Evolutionary conservation across 805 yeast genomes (phyloP).

Genomic region (Starmerella apis): DNA sequence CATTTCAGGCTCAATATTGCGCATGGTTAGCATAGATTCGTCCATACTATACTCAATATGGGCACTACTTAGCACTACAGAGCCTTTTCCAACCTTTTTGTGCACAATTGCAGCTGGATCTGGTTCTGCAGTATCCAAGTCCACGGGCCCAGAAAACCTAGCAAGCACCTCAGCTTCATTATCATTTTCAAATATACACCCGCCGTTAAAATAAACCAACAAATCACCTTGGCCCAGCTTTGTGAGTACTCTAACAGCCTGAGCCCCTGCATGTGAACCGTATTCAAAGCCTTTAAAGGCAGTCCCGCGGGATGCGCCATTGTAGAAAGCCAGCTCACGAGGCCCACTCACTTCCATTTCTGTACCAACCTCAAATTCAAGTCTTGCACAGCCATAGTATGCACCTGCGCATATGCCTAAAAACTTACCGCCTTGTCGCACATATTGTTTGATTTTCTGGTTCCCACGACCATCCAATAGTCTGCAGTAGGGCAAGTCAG

Average conservation of each 20-base stretch:
- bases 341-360: constrained; percentile 72
- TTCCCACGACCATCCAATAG: constrained; percentile 64
- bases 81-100: constrained; percentile 62
- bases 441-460: constrained; percentile 48
- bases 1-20: constrained; percentile 31
- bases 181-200: constrained; percentile 64
- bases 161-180: constrained; percentile 65
- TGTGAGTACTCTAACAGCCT: constrained; percentile 37
- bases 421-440: constrained; percentile 67
- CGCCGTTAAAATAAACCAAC: constrained; percentile 69
- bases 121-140: constrained; percentile 37
- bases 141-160: constrained; percentile 45
- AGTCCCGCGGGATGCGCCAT: constrained; percentile 75
- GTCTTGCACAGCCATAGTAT: constrained; percentile 61
- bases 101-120: constrained; percentile 59
- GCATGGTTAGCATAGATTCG: constrained; percentile 38
- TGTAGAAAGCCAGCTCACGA: constrained; percentile 70
- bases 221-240: constrained; percentile 4
- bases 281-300: constrained; percentile 74
- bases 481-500: constrained; percentile 77
- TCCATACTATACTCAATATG: constrained; percentile 69
- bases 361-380: constrained; percentile 77
- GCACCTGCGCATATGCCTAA: constrained; percentile 96
- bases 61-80: constrained; percentile 66
- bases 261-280: constrained; percentile 65